Evolutionary conservation across 345 rosid species (phyloP), one percentile per base, ranked within the genome.

Genomic region (Syzygium oleosum): DNA sequence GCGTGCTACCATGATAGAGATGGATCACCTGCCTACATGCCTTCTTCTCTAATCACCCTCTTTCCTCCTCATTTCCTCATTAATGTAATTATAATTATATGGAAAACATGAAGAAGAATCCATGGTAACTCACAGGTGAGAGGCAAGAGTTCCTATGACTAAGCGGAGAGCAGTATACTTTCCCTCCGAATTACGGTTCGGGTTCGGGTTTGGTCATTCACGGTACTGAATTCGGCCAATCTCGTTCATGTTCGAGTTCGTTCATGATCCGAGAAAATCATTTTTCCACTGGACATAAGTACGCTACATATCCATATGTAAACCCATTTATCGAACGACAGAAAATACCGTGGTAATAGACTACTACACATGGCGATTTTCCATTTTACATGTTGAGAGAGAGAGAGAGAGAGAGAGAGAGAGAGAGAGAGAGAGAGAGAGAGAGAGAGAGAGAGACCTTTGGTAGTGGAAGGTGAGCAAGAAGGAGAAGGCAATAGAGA

Each of bases 401-500:
- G n/a, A n/a, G n/a, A n/a, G n/a, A n/a, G n/a, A n/a, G n/a, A n/a
- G n/a, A n/a, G n/a, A n/a, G n/a, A n/a, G n/a, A n/a, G n/a, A n/a
- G n/a, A n/a, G n/a, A n/a, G n/a, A n/a, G n/a, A n/a, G 41, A 38
- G 41, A 38, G 41, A 38, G 41, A 34, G 43, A 5, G 13, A 22
- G 59, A 25, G 12, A 29, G 13, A 52, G 63, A 85, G 29, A 59
- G 77, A 49, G 41, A 29, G 23, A 38, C 87, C 79, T 86, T 85
- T 85, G 58, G 8, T 29, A 8, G 86, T 9, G 16, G 63, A 85
- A 85, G 61, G 46, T 11, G 29, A 59, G 87, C 87, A 63, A 38
- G 84, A 46, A 65, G 87, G 27, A 25, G 87, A 86, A 29, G 87
- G 87, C n/a, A n/a, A n/a, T n/a, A n/a, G n/a, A n/a, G n/a, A n/a